Base-by-base conservation (phyloP, 345 rosid genomes). In the Crucihimalaya himalaica region DNA sequence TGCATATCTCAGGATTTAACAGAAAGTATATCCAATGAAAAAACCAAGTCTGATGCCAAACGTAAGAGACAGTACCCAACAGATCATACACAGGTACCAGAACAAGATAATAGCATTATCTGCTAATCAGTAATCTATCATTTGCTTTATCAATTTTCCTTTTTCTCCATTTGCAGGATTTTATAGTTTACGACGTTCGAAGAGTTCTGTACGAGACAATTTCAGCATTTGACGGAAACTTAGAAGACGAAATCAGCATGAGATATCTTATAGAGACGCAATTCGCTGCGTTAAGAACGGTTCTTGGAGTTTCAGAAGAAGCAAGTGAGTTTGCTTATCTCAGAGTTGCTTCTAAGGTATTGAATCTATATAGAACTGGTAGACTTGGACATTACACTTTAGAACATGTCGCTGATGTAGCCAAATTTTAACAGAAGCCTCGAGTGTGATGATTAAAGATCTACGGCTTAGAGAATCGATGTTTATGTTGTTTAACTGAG, bases 301-400 rank as follows among this genome's bases (percentile, higher is more conserved):
- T 82, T 32, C 83, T 87, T 51, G 71, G 75, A 52, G 54, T 87
- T 35, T 61, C 84, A 3, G 62, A 1, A 50, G 88, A 84, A 18
- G 63, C 72, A 39, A 81, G 77, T 16, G 83, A 73, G 63, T 83
- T 80, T 28, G 79, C 59, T 60, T 29, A 60, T 16, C 10, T 51
- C 32, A 85, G 64, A 67, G 88, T 87, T 66, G 89, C 88, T 50
- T 58, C 71, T 16, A 92, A 87, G 84, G 56, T 92, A 68, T 75
- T 89, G 53, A 87, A 88, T 82, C 72, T 92, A n/a, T 89, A 74
- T 62, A 90, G 90, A 19, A 89, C 89, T n/a, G 97, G 94, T 61
- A 84, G 96, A 81, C 87, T 92, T 37, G 97, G 92, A 48, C 96
- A 82, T 64, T 85, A 84, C 75, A 86, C 88, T 5, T 40, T 93